phyloP scores from a whole-genome alignment of 352 stramenopile genomes.

The Nothophytophthora sp. region DNA sequence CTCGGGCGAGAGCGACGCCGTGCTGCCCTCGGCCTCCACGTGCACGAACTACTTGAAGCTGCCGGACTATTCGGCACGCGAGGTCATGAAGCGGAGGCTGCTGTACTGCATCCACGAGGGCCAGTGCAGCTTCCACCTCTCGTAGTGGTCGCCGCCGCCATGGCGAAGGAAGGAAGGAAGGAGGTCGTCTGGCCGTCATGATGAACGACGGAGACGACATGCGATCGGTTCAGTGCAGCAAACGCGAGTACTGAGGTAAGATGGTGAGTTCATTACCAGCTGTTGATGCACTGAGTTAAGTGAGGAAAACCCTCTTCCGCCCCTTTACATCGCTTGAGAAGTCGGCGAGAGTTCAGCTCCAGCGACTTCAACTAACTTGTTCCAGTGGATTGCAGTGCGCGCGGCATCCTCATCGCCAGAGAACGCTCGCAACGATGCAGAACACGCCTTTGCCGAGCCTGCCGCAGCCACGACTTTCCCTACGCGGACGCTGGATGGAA shows the following conservation, averaged over 20 bases:
- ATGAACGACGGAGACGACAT: not conserved
- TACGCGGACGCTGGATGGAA: no score
- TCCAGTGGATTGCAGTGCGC: not conserved
- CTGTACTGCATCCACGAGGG: conserved; percentile 87
- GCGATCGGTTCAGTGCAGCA: conserved; percentile 5
- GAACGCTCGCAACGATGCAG: no score
- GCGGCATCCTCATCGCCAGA: no score
- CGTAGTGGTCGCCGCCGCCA: conserved; percentile 26
- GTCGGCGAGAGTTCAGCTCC: not conserved
- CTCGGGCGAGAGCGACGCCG: conserved; percentile 36
- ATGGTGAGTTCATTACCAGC: conserved; percentile 14
- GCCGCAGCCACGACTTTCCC: no score
- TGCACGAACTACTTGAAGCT: conserved; percentile 93
- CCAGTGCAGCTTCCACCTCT: conserved; percentile 85
- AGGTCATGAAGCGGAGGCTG: conserved; percentile 69
- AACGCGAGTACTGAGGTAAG: no score
- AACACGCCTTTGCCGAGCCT: no score
- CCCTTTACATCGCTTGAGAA: not conserved
- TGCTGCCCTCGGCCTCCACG: conserved; percentile 86
- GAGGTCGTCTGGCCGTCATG: no score
- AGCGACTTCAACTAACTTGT: not conserved
- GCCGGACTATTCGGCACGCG: conserved; percentile 85
- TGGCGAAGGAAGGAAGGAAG: not conserved
- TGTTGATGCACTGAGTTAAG: not conserved
- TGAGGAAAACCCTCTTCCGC: not conserved